Base-by-base conservation (phyloP, 805 yeast species). In the Starmera caribaea region DNA sequence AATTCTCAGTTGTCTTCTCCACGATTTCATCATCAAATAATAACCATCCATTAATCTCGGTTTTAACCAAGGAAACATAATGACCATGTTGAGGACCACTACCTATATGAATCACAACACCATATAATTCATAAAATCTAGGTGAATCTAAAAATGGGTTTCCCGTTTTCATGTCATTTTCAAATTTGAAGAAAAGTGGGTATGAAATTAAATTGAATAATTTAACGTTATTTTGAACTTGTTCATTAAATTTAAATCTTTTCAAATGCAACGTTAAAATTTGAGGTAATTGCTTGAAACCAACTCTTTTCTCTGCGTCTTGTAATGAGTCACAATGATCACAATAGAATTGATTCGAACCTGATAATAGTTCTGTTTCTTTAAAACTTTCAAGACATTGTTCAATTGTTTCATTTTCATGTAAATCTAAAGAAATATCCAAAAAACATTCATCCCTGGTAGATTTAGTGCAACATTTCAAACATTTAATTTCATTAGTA, bases 81-180 rank as follows among this genome's bases (percentile, higher is more conserved):
- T 92, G 98, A 0, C 98, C 98, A 61, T 89, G 96, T 65, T 87
- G 88, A 1, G 97, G 97, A 0, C 97, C 97, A 4, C 96, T 95
- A 6, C 98, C 98, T 48, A 92, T 79, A 55, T 92, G 98, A 10
- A 92, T 88, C 11, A 92, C 92, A 34, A 90, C 79, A 0, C 90
- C 86, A 45, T 78, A 81, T 38, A 92, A 63, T 51, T 89, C 96
- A 53, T 88, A 92, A 15, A 79, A 66, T 49, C 74, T 75, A 47
- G 74, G 74, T 2, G 42, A 46, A 15, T 48, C 49, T 24, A 14
- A 41, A 2, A 74, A 68, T 13, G 66, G 60, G 17, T 61, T 62
- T 50, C 73, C 75, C 35, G 71, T 71, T 0, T 88, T 74, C 27
- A 90, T 79, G 52, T 79, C 54, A 24, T 46, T 43, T 17, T 50